phyloP scores from a whole-genome alignment of 2,329 filamentous ascomycete genomes.

The Hypomyces rosellus region DNA sequence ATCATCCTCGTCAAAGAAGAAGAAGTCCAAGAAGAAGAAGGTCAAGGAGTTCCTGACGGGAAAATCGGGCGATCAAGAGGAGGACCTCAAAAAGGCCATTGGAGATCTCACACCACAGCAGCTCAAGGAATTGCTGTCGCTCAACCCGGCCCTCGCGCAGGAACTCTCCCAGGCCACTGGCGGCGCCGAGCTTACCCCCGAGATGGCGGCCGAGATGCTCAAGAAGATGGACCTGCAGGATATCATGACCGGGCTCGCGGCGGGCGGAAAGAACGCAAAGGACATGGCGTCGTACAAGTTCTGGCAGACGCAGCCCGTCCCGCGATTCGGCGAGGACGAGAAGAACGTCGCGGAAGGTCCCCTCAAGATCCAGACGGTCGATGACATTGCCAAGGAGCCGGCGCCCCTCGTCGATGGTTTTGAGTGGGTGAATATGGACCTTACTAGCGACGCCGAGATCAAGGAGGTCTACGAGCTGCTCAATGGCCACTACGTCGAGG shows the following conservation, averaged over 20 bases:
- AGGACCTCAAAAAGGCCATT: constrained; percentile 45
- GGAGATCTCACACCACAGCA: constrained; percentile 50
- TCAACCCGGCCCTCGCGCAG: constrained; percentile 66
- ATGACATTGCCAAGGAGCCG: constrained; percentile 72
- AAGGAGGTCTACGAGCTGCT: constrained; percentile 89
- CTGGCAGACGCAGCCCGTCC: constrained; percentile 96
- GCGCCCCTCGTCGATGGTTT: constrained; percentile 73
- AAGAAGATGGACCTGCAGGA: constrained; percentile 62
- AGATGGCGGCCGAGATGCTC: constrained; percentile 45
- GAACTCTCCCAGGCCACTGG: constrained; percentile 39
- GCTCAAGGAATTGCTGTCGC: constrained; percentile 59
- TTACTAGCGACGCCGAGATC: constrained; percentile 70
- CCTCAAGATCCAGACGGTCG: constrained; percentile 71
- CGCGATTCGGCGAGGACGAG: constrained; percentile 62
- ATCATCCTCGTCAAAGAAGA: constrained; percentile 43
- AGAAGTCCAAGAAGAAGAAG: constrained; percentile 60
- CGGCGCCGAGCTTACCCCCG: constrained; percentile 29
- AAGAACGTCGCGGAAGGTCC: constrained; percentile 68
- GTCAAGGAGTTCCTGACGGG: constrained; percentile 40
- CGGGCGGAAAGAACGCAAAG: constrained; percentile 82
- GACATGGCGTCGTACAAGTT: constrained; percentile 98
- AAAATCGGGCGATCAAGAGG: constrained; percentile 30
- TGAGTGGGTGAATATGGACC: constrained; percentile 89
- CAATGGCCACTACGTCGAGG: constrained; percentile 93
- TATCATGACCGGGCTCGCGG: constrained; percentile 67